Base-by-base conservation (phyloP, 2,329 filamentous ascomycete genomes). In the Talaromyces rugulosus region DNA sequence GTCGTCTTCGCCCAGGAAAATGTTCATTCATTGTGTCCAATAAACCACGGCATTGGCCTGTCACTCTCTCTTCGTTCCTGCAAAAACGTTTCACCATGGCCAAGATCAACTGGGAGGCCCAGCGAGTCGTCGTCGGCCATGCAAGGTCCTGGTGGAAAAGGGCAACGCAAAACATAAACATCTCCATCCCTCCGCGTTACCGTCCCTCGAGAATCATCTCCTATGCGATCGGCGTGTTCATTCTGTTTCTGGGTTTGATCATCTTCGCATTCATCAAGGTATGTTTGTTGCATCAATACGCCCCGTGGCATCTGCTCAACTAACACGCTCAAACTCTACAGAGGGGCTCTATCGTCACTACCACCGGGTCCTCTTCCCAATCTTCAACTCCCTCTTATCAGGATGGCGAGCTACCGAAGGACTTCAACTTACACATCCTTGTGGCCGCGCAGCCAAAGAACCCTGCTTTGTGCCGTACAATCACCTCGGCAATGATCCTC, bases 401-500 rank as follows among this genome's bases (percentile, higher is more conserved):
- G 52, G 71, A 73, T 64, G 66, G 68, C 36, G 72, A 67, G 16
- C 67, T 75, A 18, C 72, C 74, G 9, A 64, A 66, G 23, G 69
- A 69, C 52, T 63, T 75, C 6, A 67, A 71, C 51, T 83, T 87
- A 64, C 85, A 87, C 69, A 78, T 87, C 42, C 70, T 87, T 31
- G 76, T 87, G 55, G 80, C 82, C 5, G 78, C 81, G 5, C 75
- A 77, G 42, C 74, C 75, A n/a, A 77, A 77, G 50, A 81, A 79
- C 40, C 66, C 77, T 18, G 77, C 80, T n/a, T 77, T 87, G 47
- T 87, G 85, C 75, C 83, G 83, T 66, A 82, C 83, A 1, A 68
- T 86, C 12, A 74, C 85, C 12, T 85, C 84, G 1, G 80, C 83
- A 1, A 83, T 85, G 72, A 77, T 86, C n/a, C 74, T 86, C 44